phyloP scores from a whole-genome alignment of 139 green algal species.

The Coelastrella sp. region DNA sequence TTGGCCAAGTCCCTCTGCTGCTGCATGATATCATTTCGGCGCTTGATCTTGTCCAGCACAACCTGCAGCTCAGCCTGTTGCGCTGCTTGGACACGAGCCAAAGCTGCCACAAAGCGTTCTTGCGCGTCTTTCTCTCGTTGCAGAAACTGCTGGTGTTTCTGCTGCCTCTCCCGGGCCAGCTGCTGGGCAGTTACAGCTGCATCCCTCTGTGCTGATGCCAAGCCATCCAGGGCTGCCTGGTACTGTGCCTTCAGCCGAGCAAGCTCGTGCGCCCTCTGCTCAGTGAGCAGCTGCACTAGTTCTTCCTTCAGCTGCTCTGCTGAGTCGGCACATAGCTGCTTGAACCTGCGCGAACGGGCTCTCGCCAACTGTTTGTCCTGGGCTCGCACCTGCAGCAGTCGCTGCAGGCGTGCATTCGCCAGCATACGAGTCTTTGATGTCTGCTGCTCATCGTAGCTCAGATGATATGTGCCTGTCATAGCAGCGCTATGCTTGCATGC shows the following conservation, averaged over 20 bases:
- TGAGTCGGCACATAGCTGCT: constrained; percentile 25
- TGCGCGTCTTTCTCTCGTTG: constrained; percentile 21
- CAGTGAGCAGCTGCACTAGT: neutral
- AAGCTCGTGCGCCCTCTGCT: constrained; percentile 38
- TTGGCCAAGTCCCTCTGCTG: neutral
- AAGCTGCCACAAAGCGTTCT: constrained; percentile 5
- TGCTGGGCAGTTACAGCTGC: constrained; percentile 8
- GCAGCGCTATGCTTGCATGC: neutral
- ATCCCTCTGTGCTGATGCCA: constrained; percentile 21
- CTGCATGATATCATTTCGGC: constrained; percentile 25
- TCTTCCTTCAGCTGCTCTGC: constrained; percentile 1
- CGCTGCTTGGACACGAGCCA: neutral
- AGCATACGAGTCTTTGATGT: constrained; percentile 15
- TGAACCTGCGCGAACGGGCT: neutral
- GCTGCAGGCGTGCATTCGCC: constrained; percentile 27
- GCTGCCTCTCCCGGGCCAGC: neutral
- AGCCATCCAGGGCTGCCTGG: constrained; percentile 7
- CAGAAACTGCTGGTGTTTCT: neutral
- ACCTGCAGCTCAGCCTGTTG: constrained; percentile 31
- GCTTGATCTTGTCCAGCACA: constrained; percentile 18
- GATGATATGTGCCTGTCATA: constrained; percentile 13
- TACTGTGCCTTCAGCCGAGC: constrained; percentile 19
- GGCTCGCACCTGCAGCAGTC: constrained; percentile 41
- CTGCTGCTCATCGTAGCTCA: constrained; percentile 45
- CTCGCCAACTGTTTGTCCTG: constrained; percentile 32